Evolutionary conservation across 1,284 basidiomycete species (phyloP).

Genomic region (Puccinia polysora): DNA sequence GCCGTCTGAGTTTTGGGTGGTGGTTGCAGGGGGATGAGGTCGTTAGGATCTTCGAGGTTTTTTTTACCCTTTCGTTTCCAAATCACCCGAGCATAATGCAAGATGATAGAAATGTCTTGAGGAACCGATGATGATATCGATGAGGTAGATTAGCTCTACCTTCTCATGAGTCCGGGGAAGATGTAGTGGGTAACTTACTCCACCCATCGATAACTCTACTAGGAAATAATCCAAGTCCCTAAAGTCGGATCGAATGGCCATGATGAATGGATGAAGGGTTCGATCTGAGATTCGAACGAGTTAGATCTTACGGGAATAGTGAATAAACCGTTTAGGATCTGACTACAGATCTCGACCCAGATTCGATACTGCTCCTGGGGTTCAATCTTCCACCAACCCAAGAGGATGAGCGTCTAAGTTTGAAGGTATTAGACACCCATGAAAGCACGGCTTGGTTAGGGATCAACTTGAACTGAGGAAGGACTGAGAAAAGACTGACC

Average conservation of each 20-base stretch:
- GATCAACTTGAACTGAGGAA: no score
- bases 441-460: neutral
- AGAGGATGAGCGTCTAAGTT: constrained; percentile 31
- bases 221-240: constrained; percentile 38
- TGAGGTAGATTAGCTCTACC: neutral
- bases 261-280: neutral
- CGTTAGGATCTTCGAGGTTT: constrained; percentile 23
- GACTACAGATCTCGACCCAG: constrained; percentile 43
- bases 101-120: constrained; percentile 29
- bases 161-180: neutral
- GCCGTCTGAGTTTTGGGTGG: no score
- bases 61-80: constrained; percentile 17
- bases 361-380: constrained; percentile 19
- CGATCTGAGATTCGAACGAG: neutral
- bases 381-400: constrained; percentile 33
- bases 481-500: constrained; percentile 6
- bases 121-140: neutral
- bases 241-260: no score
- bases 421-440: neutral
- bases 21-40: constrained; percentile 11
- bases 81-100: constrained; percentile 26
- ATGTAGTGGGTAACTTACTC: constrained; percentile 9
- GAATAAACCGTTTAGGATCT: constrained; percentile 41
- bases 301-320: constrained; percentile 28
- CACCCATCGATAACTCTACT: constrained; percentile 30